Conservation (phyloP, 169 alveolate genomes). For the Neospora caninum region DNA sequence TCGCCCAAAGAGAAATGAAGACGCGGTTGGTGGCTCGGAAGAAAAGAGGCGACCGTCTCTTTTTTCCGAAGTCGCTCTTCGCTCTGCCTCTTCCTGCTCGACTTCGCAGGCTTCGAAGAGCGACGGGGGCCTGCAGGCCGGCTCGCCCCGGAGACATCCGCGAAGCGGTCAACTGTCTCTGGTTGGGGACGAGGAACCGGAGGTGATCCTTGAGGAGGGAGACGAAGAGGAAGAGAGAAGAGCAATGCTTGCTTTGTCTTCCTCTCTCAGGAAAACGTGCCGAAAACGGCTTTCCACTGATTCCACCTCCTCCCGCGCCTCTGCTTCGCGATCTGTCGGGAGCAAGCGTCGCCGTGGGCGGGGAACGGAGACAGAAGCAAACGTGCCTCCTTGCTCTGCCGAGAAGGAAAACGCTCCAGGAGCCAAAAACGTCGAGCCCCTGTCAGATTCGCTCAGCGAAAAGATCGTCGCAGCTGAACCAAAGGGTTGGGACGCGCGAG, state of each 20-base stretch:
- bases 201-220: not conserved
- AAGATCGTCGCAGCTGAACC: not conserved
- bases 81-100: not conserved
- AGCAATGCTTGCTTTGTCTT: not conserved
- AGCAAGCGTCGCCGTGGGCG: not conserved
- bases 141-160: not conserved
- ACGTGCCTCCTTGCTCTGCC: not conserved
- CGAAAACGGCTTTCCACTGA: not conserved
- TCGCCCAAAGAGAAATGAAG: no score
- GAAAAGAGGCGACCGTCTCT: no score
- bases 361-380: not conserved
- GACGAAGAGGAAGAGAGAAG: not conserved
- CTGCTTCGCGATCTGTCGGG: not conserved
- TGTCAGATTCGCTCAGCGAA: not conserved
- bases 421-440: not conserved
- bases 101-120: not conserved
- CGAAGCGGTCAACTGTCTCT: not conserved
- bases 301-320: not conserved
- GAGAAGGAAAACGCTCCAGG: not conserved
- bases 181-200: not conserved
- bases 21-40: no score
- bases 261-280: not conserved
- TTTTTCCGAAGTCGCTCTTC: no score
- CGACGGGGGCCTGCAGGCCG: not conserved
- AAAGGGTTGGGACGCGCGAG: not conserved